These are phyloP conservation scores for Candida quercuum DNA, from an alignment of 805 yeast species.

Conservation along the genomic window DNA sequence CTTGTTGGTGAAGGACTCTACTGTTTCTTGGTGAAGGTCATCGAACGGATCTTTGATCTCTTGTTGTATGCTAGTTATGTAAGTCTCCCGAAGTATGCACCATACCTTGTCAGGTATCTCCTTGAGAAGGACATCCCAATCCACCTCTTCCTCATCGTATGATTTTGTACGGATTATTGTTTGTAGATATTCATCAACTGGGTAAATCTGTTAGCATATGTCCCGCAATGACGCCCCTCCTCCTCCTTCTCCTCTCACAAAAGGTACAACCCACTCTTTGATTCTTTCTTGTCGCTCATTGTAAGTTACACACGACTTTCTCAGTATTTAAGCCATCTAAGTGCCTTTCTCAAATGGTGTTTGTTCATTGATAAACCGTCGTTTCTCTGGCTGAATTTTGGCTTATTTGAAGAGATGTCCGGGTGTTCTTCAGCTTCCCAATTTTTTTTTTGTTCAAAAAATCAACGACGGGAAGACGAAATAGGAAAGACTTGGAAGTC, in stretches of 20 bases:
- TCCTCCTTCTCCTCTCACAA: no score
- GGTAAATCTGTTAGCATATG: background rate
- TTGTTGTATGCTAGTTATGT: conserved; percentile 1
- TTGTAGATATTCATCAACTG: background rate
- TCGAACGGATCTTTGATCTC: conserved; percentile 9
- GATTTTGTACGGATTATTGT: conserved; percentile 1
- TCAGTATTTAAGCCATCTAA: no score
- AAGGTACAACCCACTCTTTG: no score
- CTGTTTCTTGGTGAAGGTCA: conserved; percentile 1
- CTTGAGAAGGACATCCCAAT: conserved; percentile 6
- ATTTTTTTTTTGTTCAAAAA: conserved; percentile 1
- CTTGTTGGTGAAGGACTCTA: conserved; percentile 6
- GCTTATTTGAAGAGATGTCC: no score
- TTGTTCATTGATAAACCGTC: no score
- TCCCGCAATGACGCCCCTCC: no score
- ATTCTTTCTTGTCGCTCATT: no score
- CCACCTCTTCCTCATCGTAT: background rate
- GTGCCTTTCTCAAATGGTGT: no score
- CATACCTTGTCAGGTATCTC: conserved; percentile 8
- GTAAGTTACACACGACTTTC: no score
- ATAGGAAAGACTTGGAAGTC: no score
- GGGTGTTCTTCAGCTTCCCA: conserved; percentile 4
- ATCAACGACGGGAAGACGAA: no score
- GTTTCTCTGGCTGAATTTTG: no score
- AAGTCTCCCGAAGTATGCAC: conserved; percentile 5